These are phyloP conservation scores for Biscogniauxia sp. DNA, from an alignment of 2,329 filamentous ascomycete species.

Conservation along the genomic window DNA sequence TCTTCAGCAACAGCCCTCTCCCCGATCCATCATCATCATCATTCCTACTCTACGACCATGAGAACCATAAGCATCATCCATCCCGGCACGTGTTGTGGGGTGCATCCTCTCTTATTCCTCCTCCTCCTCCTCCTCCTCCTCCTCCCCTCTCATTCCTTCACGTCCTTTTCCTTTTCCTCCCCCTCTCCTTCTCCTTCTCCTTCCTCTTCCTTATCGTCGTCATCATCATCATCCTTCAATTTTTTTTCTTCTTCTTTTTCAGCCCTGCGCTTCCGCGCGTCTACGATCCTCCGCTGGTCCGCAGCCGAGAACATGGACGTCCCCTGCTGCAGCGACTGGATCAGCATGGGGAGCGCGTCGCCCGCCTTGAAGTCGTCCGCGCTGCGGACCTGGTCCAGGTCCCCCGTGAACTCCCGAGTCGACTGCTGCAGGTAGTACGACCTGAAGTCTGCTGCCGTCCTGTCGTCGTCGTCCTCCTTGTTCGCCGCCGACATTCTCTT, in stretches of 20 bases:
- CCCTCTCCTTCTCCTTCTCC: background rate
- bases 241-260: no score
- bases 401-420: constrained; percentile 70
- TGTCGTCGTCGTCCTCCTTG: constrained; percentile 19
- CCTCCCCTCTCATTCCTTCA: background rate
- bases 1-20: no score
- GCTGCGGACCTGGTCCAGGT: constrained; percentile 66
- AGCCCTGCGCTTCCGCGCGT: constrained; percentile 12
- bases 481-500: constrained; percentile 10
- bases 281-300: constrained; percentile 41
- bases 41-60: background rate
- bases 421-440: constrained; percentile 68
- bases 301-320: constrained; percentile 57
- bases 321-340: constrained; percentile 68
- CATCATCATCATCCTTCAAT: no score
- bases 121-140: background rate
- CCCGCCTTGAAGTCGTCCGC: constrained; percentile 71
- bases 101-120: background rate
- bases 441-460: constrained; percentile 46
- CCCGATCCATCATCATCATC: no score
- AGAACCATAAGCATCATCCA: constrained; percentile 3
- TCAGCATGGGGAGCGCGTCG: constrained; percentile 62
- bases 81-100: constrained; percentile 1
- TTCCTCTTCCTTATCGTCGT: background rate
- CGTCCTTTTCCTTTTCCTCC: background rate